A percentile compares a stretch with the other conserved stretches of the same genome.
Evolutionary conservation across 106 monocot genomes (phyloP).

Genomic region (Dendrobium catenatum): DNA sequence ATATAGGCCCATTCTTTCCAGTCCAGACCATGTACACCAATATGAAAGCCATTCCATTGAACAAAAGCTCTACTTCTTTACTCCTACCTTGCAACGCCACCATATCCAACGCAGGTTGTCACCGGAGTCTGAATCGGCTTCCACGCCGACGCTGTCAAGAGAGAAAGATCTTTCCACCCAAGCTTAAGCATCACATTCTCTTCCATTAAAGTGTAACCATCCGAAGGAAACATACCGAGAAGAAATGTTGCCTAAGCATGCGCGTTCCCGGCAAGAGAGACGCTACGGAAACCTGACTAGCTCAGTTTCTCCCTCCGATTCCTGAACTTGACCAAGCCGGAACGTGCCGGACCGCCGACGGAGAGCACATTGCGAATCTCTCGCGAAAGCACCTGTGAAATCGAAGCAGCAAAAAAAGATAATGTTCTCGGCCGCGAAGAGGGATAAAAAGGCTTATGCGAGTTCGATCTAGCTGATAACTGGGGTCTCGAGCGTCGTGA

Average conservation of each 20-base stretch:
- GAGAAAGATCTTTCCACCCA: constrained; percentile 88
- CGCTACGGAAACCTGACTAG: constrained; percentile 71
- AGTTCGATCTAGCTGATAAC: no score
- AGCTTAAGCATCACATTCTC: constrained; percentile 93
- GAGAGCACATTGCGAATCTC: constrained; percentile 95
- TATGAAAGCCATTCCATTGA: neutral
- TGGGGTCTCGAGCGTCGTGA: no score
- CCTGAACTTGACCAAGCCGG: constrained; percentile 75
- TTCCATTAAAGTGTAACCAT: constrained; percentile 89
- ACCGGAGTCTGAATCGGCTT: constrained; percentile 8
- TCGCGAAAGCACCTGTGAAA: no score
- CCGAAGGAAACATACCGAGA: constrained; percentile 90
- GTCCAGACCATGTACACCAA: neutral
- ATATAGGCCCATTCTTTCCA: no score
- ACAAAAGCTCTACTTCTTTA: neutral
- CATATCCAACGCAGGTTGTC: neutral
- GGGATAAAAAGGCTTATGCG: no score
- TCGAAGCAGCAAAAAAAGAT: no score
- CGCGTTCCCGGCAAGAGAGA: constrained; percentile 81
- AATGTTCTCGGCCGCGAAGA: no score
- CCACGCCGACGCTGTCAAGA: constrained; percentile 93
- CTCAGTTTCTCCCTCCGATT: constrained; percentile 85
- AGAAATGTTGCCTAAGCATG: constrained; percentile 72
- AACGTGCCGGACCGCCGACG: constrained; percentile 40
- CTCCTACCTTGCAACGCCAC: neutral